Evolutionary conservation across 1,139 yeast species (phyloP), one percentile per base, ranked within the genome.

Genomic region (Magnusiomyces suaveolens): DNA sequence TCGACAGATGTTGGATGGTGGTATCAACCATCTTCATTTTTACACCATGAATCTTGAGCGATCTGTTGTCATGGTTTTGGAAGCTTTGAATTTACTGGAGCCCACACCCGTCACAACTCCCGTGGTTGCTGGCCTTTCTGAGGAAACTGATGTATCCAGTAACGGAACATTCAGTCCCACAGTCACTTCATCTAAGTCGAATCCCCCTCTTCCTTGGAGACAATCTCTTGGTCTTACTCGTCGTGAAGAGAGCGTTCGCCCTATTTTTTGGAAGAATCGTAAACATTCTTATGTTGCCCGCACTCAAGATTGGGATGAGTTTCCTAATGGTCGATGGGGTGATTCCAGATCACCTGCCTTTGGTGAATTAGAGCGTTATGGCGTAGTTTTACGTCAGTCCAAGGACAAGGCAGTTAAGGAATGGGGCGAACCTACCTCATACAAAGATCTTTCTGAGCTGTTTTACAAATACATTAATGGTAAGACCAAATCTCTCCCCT

Each of bases 21-120:
- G 94, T 10, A 82, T 92, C 57, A 84, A 82, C 60, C 98, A 92
- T 69, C 76, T 92, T 63, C 98, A 92, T 71, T 86, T 92, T 68
- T 92, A 92, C 72, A 92, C 97, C 57, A 90, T 90, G 97, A 90
- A 90, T 69, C 77, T 90, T 68, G 97, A 90, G 70, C 82, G 85
- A 69, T 83, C 97, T 3, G 86, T 97, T 1, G 75, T 87, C 60
- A 87, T 89, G 95, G 82, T 89, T 55, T 76, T 92, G 63, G 96
- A 92, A 63, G 76, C 76, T 52, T 77, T 92, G 61, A 79, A 80
- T 54, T 70, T 88, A 52, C 71, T 87, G 56, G 50, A 36, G 2
- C 50, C 39, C 14, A 21, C 50, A 21, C 43, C 50, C 2, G 43
- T 21, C 8, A 69, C 71, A 2, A 60, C 66, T 32, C 57, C 58